A percentile compares a stretch with the other conserved stretches of the same genome.
Evolutionary conservation across 192 early-diverging fungal genomes (phyloP).

Genomic region (Podila verticillata): DNA sequence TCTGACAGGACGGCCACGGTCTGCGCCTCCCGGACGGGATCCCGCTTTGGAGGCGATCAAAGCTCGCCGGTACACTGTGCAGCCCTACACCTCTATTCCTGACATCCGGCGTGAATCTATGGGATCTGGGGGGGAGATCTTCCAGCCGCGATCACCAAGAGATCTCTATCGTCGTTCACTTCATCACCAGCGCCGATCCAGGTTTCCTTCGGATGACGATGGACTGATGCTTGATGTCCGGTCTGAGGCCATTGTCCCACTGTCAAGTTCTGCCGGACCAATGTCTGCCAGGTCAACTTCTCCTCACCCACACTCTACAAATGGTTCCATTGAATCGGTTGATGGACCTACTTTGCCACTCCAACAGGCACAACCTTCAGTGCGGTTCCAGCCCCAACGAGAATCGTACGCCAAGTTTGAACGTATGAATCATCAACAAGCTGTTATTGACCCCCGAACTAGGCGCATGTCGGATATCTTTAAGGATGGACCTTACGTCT

Average conservation of each 20-base stretch:
- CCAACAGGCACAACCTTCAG: slow-evolving; percentile 37
- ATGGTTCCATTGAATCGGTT: slow-evolving; percentile 14
- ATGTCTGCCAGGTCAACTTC: slow-evolving; percentile 30
- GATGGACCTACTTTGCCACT: slow-evolving; percentile 28
- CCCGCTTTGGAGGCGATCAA: slow-evolving; percentile 1
- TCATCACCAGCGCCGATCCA: slow-evolving; percentile 17
- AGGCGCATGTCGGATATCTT: slow-evolving; percentile 49
- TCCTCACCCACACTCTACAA: slow-evolving; percentile 16
- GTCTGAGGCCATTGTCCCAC: slow-evolving; percentile 16
- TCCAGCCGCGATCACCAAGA: neutral
- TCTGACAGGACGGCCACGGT: slow-evolving; percentile 12
- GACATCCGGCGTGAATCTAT: slow-evolving; percentile 12
- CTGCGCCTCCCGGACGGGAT: slow-evolving; percentile 1
- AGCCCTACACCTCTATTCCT: slow-evolving; percentile 29
- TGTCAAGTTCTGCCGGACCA: slow-evolving; percentile 16
- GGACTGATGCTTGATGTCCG: slow-evolving; percentile 6
- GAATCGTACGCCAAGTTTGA: slow-evolving; percentile 38
- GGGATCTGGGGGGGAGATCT: neutral
- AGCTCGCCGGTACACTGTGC: slow-evolving; percentile 36
- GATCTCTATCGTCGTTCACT: slow-evolving; percentile 19
- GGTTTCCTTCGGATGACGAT: slow-evolving; percentile 15
- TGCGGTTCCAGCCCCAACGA: slow-evolving; percentile 15
- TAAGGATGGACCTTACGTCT: slow-evolving; percentile 41
- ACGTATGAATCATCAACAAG: slow-evolving; percentile 42
- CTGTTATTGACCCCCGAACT: slow-evolving; percentile 9